These are phyloP conservation scores for Xylariaceae sp. DNA, from an alignment of 2,329 filamentous ascomycete species.

Conservation along the genomic window DNA sequence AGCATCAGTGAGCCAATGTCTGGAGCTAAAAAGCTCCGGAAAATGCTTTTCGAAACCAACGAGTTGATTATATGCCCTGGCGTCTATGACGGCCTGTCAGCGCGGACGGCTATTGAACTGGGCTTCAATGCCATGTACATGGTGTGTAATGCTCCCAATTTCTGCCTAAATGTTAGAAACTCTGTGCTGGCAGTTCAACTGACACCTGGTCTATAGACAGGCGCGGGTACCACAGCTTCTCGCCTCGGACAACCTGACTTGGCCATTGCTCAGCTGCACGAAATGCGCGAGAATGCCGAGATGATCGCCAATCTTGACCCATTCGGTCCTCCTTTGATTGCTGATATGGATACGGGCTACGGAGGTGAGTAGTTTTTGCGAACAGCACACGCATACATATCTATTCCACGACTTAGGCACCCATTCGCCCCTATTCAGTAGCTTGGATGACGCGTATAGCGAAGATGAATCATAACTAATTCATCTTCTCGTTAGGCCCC, in stretches of 20 bases:
- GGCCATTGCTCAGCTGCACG: constrained; percentile 55
- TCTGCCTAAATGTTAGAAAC: neutral
- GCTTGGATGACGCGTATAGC: too few species aligned
- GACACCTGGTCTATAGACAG: constrained; percentile 46
- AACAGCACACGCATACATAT: neutral
- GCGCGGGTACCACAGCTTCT: constrained; percentile 59
- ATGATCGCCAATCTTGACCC: constrained; percentile 59
- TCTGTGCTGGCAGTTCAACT: constrained; percentile 3
- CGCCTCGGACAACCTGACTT: constrained; percentile 57
- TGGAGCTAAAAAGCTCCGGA: constrained; percentile 42
- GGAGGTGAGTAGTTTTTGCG: constrained; percentile 47
- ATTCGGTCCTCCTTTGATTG: constrained; percentile 53
- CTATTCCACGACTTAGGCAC: too few species aligned
- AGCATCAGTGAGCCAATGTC: constrained; percentile 35
- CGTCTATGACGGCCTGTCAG: constrained; percentile 58
- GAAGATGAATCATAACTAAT: constrained; percentile 13
- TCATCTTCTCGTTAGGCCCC: constrained; percentile 36
- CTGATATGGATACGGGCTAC: constrained; percentile 61
- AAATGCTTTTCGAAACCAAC: constrained; percentile 40
- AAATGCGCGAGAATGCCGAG: constrained; percentile 59
- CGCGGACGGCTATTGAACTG: constrained; percentile 52
- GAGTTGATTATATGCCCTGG: constrained; percentile 52
- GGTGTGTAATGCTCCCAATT: constrained; percentile 41
- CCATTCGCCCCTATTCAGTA: too few species aligned
- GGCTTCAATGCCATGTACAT: constrained; percentile 59